Base-by-base conservation (phyloP, 179 eudicot species). In the Beta corolliflora region DNA sequence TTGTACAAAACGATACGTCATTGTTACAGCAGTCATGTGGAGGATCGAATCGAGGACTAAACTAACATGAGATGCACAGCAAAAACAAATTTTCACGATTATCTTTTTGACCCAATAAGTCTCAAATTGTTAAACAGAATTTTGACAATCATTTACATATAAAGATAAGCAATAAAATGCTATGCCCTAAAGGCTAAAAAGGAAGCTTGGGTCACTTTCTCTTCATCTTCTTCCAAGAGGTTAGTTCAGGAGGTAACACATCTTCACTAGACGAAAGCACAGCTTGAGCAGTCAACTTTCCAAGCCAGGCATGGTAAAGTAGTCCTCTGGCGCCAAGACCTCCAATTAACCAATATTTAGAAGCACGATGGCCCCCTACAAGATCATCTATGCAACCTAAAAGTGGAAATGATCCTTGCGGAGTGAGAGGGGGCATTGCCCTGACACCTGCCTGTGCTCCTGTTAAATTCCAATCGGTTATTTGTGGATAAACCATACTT, bases 321-420 rank as follows among this genome's bases (percentile, higher is more conserved):
- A 97, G 81, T 36, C 99, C 99, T 87, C 98, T 92, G 10, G 99
- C 86, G 59, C 99, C 99, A 71, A 97, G 97, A 76, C 99, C 99
- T 48, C 92, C 88, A 84, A 94, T 88, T 55, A 97, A 83, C 99
- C 99, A 97, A 84, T 87, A 92, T 72, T 90, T 93, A 76, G 87
- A 92, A 79, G 65, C 36, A 71, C 9, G 36, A 53, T 80, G 59
- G 15, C 79, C 81, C 53, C 85, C 88, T 46, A 94, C 73, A 60
- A 84, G 77, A 66, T 91, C 88, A 65, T 95, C 93, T 31, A 97
- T 71, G 76, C 92, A 85, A 46, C 99, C 99, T 83, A 93, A 77
- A 71, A 97, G 85, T 2, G 99, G 99, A 82, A 93, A 89, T 2
- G 98, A 93, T 63, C 98, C 99, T 53, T 93, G 81, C 12, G 85